Conservation (phyloP, 345 rosid genomes). For the Trapa incisa region DNA sequence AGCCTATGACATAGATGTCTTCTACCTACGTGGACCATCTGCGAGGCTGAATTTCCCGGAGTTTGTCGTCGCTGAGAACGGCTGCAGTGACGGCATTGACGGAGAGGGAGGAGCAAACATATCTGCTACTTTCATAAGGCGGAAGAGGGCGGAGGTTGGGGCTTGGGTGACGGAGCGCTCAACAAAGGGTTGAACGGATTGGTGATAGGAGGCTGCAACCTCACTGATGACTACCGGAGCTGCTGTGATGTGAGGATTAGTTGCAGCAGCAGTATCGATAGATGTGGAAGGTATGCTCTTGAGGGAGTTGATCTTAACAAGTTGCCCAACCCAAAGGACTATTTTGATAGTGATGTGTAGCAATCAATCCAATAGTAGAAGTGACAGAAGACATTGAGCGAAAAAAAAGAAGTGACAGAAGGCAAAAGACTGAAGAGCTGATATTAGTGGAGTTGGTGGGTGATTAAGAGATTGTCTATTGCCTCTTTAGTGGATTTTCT, state of each 20-base stretch:
- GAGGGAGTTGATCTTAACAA: slow-evolving; percentile 84
- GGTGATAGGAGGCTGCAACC: too few species aligned
- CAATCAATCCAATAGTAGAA: too few species aligned
- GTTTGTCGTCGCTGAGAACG: slow-evolving; percentile 38
- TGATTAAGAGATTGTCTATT: not conserved
- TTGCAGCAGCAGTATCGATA: slow-evolving; percentile 19
- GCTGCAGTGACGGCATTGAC: slow-evolving; percentile 10
- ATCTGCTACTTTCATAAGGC: slow-evolving; percentile 77
- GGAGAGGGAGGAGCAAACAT: slow-evolving; percentile 41
- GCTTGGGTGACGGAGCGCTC: slow-evolving; percentile 78
- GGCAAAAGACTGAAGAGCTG: too few species aligned
- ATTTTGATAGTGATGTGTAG: slow-evolving; percentile 3
- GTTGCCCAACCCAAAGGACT: slow-evolving; percentile 81
- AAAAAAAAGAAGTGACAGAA: too few species aligned
- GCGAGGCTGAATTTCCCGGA: slow-evolving; percentile 95
- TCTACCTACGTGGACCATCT: slow-evolving; percentile 78
- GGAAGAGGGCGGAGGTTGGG: slow-evolving; percentile 84
- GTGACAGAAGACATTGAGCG: not conserved
- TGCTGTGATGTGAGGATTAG: slow-evolving; percentile 1
- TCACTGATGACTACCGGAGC: too few species aligned
- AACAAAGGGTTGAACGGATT: not conserved
- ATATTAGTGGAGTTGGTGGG: too few species aligned
- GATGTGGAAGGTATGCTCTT: slow-evolving; percentile 30
- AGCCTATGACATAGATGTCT: slow-evolving; percentile 95
- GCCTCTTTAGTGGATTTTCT: not conserved